Base-by-base conservation (phyloP, 2,329 filamentous ascomycete species). In the Colletotrichum musae region DNA sequence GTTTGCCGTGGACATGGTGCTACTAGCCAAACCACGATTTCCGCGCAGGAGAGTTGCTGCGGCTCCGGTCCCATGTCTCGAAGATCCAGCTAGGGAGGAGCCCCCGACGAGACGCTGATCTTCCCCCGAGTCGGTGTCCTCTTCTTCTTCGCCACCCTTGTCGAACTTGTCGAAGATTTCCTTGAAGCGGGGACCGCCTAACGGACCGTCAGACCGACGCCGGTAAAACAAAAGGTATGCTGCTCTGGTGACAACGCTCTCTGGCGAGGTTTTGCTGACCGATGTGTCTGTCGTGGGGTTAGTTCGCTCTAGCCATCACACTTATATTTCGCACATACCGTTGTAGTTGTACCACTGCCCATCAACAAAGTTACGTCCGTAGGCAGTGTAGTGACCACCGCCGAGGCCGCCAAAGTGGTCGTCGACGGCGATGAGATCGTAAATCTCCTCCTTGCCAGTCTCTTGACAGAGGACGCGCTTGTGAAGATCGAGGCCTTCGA, bases 221-320 rank as follows among this genome's bases (percentile, higher is more conserved):
- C 96, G 93, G 82, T 99, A 99, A 85, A 99, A 99, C 41, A 99
- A 86, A 12, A 99, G 87, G 80, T 99, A 99, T 0, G 96, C 96
- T 21, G 93, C 91, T 16, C 88, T 82, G 5, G 93, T 93, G 5
- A 97, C 88, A 9, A 94, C 88, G 32, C 84, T 85, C 41, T 87
- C 80, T 0, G 90, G 85, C 69, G 93, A 88, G 32, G 84, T 85
- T 73, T 86, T 86, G 41, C 86, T 88, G 18, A 94, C 93, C 13
- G 88, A 89, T 7, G 93, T 93, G 81, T 98, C 95, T 97, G 75
- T 16, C 16, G 45, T 18, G 15, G 21, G 15, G 74, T 91, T 78
- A 91, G 84, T 73, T 70, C 15, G 48, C 36, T 36, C n/a, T 16
- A n/a, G 9, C 50, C 39, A 28, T 21, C 9, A 13, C 24, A 9